Evolutionary conservation across 2,329 filamentous ascomycete species (phyloP), one percentile per base, ranked within the genome.

Genomic region (Chaetomium strumarium): DNA sequence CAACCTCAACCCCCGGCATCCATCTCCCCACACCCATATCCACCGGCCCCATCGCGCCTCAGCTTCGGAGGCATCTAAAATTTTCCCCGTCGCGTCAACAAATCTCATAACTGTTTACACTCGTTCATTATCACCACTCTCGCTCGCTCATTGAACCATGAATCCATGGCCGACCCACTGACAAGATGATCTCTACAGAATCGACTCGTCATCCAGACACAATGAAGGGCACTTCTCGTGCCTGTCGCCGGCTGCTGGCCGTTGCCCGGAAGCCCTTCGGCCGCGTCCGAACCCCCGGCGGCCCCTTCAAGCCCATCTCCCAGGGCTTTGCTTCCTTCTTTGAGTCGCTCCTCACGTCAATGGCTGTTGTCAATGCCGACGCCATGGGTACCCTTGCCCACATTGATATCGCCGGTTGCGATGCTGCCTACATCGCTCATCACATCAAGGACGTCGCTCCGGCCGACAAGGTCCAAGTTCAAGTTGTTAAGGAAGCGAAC

Each of bases 11-110:
- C 43, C 52, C 41, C 20, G 39, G 34, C 24, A 24, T 37, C 34
- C 46, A 30, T 36, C 41, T 37, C 47, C 38, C 52, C 46, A 39
- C 52, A 40, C 36, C 47, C 3, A 19, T 46, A 24, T 14, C 39
- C 34, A 39, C 29, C 24, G 5, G 29, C 20, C 14, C 24, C 47
- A 41, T 48, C 39, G 34, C 39, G 34, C 44, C 44, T 44, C 48
- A 42, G 43, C 30, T 51, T 20, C 47, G 6, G 16, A 33, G 48
- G 44, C 43, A 39, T 19, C 45, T 34, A 48, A 55, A 51, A 20
- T 48, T 55, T 51, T 45, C 30, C 38, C 29, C 20, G 46, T 42
- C 41, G n/a, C 42, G 42, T 50, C 8, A 53, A 49, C 51, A 45
- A 39, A 9, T 45, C 30, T 3, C 43, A 36, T 31, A 4, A 14